Conservation (phyloP, 768 basidiomycete genomes). For the Boletus reticulatus region DNA sequence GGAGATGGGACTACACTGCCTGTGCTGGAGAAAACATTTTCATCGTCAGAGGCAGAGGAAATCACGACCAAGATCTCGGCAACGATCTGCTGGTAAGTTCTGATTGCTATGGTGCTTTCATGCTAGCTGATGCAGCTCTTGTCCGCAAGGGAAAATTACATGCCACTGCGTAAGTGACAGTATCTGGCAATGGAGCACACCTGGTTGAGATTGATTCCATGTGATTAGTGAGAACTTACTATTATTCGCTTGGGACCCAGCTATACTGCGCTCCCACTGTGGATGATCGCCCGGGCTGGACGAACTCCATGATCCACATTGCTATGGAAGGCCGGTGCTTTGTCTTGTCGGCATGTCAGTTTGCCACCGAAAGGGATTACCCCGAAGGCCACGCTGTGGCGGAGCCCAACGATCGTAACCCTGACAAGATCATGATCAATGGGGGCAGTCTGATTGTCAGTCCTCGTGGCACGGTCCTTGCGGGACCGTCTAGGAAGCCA, state of each 20-base stretch:
- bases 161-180: conserved; percentile 51
- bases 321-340: conserved; percentile 70
- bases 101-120: too few species aligned
- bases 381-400: conserved; percentile 46
- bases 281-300: conserved; percentile 56
- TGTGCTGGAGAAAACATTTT: conserved; percentile 43
- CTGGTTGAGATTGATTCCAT: conserved; percentile 3
- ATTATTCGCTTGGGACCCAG: conserved; percentile 58
- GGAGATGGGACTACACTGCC: conserved; percentile 56
- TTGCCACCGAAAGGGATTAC: conserved; percentile 52
- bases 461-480: conserved; percentile 56
- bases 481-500: conserved; percentile 51
- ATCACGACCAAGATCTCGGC: conserved; percentile 50
- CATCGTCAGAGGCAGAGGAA: conserved; percentile 13
- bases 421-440: conserved; percentile 54
- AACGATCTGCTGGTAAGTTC: conserved; percentile 55
- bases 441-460: conserved; percentile 62
- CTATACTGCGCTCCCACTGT: conserved; percentile 68
- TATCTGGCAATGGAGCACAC: not conserved
- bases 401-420: conserved; percentile 34
- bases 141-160: conserved; percentile 64
- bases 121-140: not conserved
- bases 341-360: conserved; percentile 63
- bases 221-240: conserved; percentile 51
- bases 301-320: conserved; percentile 57